These are phyloP conservation scores for Aschersonia sp. DNA, from an alignment of 2,329 filamentous ascomycete species.

Conservation along the genomic window DNA sequence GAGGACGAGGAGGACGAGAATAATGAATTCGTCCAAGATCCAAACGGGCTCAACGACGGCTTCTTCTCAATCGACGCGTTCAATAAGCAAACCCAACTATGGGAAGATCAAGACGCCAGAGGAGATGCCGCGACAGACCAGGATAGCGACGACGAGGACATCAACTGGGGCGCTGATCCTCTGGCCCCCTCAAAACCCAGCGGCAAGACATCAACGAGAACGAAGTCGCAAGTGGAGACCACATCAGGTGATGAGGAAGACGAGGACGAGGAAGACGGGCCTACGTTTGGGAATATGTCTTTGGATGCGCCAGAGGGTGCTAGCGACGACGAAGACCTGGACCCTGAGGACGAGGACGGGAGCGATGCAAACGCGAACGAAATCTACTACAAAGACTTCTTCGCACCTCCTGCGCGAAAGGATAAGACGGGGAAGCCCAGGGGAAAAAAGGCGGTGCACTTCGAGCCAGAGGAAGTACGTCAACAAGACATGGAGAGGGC, in stretches of 20 bases:
- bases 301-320: slow-evolving; percentile 59
- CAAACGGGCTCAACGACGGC: slow-evolving; percentile 81
- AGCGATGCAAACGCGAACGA: slow-evolving; percentile 67
- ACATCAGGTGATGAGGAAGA: slow-evolving; percentile 29
- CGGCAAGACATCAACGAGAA: slow-evolving; percentile 16
- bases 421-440: slow-evolving; percentile 31
- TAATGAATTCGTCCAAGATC: slow-evolving; percentile 39
- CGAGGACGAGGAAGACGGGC: slow-evolving; percentile 60
- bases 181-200: slow-evolving; percentile 25
- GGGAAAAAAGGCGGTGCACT: slow-evolving; percentile 22
- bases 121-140: slow-evolving; percentile 62
- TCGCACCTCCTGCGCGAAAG: slow-evolving; percentile 71
- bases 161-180: slow-evolving; percentile 80
- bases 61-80: slow-evolving; percentile 98
- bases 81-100: slow-evolving; percentile 81
- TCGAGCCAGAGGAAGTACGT: slow-evolving; percentile 28
- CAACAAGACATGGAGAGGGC: slow-evolving; percentile 63
- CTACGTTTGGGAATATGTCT: slow-evolving; percentile 71
- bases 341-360: slow-evolving; percentile 37
- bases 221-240: slow-evolving; percentile 12
- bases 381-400: slow-evolving; percentile 86
- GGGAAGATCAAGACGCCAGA: slow-evolving; percentile 71
- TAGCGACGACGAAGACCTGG: slow-evolving; percentile 46
- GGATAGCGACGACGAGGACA: slow-evolving; percentile 69
- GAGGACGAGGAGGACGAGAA: slow-evolving; percentile 21